These are phyloP conservation scores for Artemisia argyi DNA, from an alignment of 129 eudicot species.

Conservation along the genomic window DNA sequence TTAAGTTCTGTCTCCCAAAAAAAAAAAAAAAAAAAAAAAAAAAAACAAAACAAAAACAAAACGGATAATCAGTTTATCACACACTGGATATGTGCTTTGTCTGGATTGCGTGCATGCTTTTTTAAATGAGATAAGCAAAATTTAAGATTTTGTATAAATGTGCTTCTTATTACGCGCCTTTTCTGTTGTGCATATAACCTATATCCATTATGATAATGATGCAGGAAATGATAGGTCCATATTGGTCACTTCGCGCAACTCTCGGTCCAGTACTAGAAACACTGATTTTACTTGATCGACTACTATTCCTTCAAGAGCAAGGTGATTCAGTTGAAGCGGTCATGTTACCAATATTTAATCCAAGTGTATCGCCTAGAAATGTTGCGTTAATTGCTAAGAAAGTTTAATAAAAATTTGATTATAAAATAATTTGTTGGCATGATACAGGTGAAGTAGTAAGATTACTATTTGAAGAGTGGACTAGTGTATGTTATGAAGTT, in stretches of 20 bases:
- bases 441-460: constrained; percentile 19
- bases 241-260: constrained; percentile 85
- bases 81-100: no score
- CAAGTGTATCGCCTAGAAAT: constrained; percentile 80
- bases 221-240: constrained; percentile 83
- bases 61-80: no score
- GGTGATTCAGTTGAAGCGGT: constrained; percentile 36
- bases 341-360: constrained; percentile 75
- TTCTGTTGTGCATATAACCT: no score
- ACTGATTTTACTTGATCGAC: constrained; percentile 71
- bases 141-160: background rate
- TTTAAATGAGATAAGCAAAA: background rate
- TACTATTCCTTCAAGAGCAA: constrained; percentile 81
- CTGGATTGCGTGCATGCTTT: background rate
- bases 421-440: background rate
- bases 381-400: constrained; percentile 75
- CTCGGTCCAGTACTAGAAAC: constrained; percentile 88
- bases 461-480: constrained; percentile 15
- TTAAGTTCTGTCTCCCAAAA: background rate
- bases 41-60: background rate
- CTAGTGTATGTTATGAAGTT: constrained; percentile 3
- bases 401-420: constrained; percentile 2
- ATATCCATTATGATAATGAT: background rate
- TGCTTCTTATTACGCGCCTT: no score
- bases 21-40: background rate